These are phyloP conservation scores for Cicer pinnatifidum DNA, from an alignment of 306 rosid species.

Conservation along the genomic window DNA sequence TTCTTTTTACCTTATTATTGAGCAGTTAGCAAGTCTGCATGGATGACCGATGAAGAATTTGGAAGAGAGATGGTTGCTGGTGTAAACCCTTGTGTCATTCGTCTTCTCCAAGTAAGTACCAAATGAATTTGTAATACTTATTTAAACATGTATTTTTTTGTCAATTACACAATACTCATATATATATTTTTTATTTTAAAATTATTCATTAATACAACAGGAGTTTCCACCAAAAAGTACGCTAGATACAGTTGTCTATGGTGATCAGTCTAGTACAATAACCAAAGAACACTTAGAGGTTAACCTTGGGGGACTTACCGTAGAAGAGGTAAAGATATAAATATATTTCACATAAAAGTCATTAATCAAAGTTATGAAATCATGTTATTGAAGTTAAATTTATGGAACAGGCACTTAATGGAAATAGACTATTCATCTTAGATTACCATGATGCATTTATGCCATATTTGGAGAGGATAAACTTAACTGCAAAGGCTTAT, in stretches of 20 bases:
- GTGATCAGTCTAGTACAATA: constrained; percentile 64
- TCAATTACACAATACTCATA: background rate
- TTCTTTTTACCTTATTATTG: background rate
- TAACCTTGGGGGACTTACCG: constrained; percentile 54
- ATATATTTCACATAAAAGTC: background rate
- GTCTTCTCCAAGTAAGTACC: constrained; percentile 39
- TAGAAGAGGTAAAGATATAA: constrained; percentile 55
- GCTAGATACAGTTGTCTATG: constrained; percentile 57
- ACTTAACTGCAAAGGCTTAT: constrained; percentile 55
- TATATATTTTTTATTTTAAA: background rate
- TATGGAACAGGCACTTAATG: constrained; percentile 59
- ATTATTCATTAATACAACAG: constrained; percentile 43
- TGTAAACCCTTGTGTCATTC: constrained; percentile 63
- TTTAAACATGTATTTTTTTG: background rate
- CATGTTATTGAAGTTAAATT: constrained; percentile 4
- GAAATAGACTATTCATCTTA: constrained; percentile 64
- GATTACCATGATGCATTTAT: constrained; percentile 73
- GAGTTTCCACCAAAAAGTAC: constrained; percentile 70
- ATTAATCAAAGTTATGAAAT: background rate
- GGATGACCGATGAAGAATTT: constrained; percentile 89
- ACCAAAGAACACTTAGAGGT: constrained; percentile 50
- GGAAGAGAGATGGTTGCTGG: constrained; percentile 89
- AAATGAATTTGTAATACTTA: background rate
- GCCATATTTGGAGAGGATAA: constrained; percentile 63
- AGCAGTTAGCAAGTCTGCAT: constrained; percentile 61